Evolutionary conservation across 73 alveolate genomes (phyloP), one percentile per base, ranked within the genome.

Genomic region (Paramecium sonneborni): DNA sequence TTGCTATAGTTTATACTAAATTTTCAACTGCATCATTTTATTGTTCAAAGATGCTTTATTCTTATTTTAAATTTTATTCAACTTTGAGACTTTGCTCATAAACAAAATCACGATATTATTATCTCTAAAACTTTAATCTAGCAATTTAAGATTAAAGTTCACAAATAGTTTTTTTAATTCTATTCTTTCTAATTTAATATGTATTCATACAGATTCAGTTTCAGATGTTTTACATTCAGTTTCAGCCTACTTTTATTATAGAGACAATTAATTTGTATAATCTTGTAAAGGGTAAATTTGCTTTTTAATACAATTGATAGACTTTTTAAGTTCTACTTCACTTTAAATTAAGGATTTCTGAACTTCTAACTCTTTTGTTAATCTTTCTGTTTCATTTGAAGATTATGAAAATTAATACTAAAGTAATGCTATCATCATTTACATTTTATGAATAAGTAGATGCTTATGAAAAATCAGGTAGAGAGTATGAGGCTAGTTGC

Each of bases 131-230:
- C 26, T 62, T 62, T 26, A 62, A 32, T 9, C 84, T 62, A 14
- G 84, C 84, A 26, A 62, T 62, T 24, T 24, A 32, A 62, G 84
- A 62, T 62, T 62, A 32, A 2, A 62, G 84, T 15, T 62, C 84
- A 9, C 84, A 12, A 30, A 32, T 62, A 11, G 44, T 62, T 26
- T 30, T 26, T 62, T 62, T 62, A 3, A 62, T 62, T 26, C 84
- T 62, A 62, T 62, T 62, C 84, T 62, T 62, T 62, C 68, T 52
- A 52, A 62, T 32, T 62, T 12, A 62, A 62, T 62, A 62, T 62
- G 24, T 26, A 32, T 12, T 30, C 84, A 62, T 62, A 62, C 84
- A 26, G 44, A 62, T 62, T 62, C 84, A 32, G 44, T 23, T 21
- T 62, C 84, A 30, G 84, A 43, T 30, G 48, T 32, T 62, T 62